Evolutionary conservation across 768 basidiomycete species (phyloP).

Genomic region (Dacryopinax spathularia): DNA sequence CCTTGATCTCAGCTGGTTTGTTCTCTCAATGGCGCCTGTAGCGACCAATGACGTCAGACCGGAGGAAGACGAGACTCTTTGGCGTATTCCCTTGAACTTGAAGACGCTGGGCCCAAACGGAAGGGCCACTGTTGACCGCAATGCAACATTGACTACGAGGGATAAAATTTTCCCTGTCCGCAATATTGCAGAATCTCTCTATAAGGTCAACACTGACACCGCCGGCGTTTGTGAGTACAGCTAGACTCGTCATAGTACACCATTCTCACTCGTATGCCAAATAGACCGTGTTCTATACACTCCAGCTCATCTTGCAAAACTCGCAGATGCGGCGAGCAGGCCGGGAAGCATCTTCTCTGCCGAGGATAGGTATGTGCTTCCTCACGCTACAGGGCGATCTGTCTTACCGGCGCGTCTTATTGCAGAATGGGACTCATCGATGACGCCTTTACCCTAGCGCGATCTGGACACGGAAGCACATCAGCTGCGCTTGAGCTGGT

Average conservation of each 20-base stretch:
- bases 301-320: conserved; percentile 57
- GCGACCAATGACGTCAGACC: conserved; percentile 55
- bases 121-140: conserved; percentile 43
- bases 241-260: background rate
- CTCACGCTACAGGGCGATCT: no score
- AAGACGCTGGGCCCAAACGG: conserved; percentile 46
- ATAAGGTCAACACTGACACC: conserved; percentile 78
- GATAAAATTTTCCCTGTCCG: conserved; percentile 48
- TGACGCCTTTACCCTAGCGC: conserved; percentile 65
- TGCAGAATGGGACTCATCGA: conserved; percentile 78
- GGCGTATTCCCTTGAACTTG: conserved; percentile 66
- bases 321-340: conserved; percentile 67
- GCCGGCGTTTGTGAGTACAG: conserved; percentile 65
- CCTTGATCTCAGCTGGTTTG: background rate
- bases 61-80: conserved; percentile 77
- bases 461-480: conserved; percentile 62
- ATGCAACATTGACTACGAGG: conserved; percentile 50
- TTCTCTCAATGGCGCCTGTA: background rate
- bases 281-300: conserved; percentile 80
- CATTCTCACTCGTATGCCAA: background rate
- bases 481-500: conserved; percentile 69
- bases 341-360: conserved; percentile 50
- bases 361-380: no score
- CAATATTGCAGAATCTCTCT: conserved; percentile 57
- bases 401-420: no score